Base-by-base conservation (phyloP, 495 filamentous ascomycete species). In the Parathielavia appendiculata region DNA sequence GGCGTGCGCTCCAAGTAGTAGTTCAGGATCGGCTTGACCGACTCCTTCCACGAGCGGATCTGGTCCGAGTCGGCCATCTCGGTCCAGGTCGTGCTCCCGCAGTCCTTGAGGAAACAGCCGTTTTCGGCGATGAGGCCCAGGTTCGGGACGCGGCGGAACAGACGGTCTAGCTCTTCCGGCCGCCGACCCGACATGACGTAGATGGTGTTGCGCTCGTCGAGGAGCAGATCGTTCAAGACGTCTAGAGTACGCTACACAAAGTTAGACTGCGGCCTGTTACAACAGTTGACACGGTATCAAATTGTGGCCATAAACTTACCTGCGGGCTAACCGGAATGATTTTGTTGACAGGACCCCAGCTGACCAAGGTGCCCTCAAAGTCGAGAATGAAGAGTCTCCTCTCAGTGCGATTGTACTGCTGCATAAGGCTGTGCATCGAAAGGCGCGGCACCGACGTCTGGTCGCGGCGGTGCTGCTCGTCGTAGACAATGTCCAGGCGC, bases 81-180 rank as follows among this genome's bases (percentile, higher is more conserved):
- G 32, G 78, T 81, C 92, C 92, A 97, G 19, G 76, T 73, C 12
- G 80, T 78, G 16, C 72, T 76, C n/a, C 83, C 78, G 51, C 81
- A 82, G 58, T 87, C 81, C 62, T 88, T 87, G 44, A 95, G 73
- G 71, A 91, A 97, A 65, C 88, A 95, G 3, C 92, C 92, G 68
- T 93, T 95, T 71, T 97, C 92, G 13, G 92, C 90, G 61, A 96
- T 92, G 16, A 96, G 76, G 2, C 92, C 92, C 2, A 96, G 76
- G 48, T 85, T 83, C 19, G 86, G 83, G 4, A 95, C 85, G 47
- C 85, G 77, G 30, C 83, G 82, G 79, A 97, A 96, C 10, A 95
- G 75, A 1, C 83, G 79, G 60, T 95, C 91, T 41, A 97, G 86
- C 66, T 97, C 90, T 66, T 95, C 88, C 0, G 89, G 86, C 65